Evolutionary conservation across 192 early-diverging fungal genomes (phyloP), one percentile per base, ranked within the genome.

Genomic region (Coemansia pectinata): DNA sequence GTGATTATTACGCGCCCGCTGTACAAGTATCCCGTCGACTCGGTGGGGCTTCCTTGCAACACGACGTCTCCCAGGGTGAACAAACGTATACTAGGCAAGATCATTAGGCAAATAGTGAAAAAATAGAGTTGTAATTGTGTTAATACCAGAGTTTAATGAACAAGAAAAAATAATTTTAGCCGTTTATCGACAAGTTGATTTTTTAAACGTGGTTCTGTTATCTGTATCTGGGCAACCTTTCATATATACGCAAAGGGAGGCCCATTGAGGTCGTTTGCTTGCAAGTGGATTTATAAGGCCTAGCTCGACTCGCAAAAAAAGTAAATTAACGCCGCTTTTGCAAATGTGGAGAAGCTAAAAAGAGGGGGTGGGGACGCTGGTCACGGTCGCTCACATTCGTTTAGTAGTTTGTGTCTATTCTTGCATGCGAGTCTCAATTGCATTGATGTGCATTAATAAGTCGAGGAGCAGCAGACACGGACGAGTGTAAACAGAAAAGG

Each of bases 1-100:
- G 68, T 81, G 31, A 81, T 71, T 29, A 81, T 72, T n/a, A 81
- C 79, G 31, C 74, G 71, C 4, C 79, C 79, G 39, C 67, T 72
- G 27, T 76, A 64, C 52, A 76, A 34, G 71, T 67, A 73, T 5
- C 74, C 79, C 10, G 71, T 67, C 58, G 73, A 75, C 55, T 81
- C 79, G 1, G 44, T 29, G 14, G 79, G 79, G 12, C 70, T 48
- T 4, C 79, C 79, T 41, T 81, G 74, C 53, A 81, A 39, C 29
- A 81, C 74, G 40, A 81, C 66, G 21, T 76, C 79, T 27, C 79
- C 71, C 42, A 73, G 58, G 34, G 79, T 72, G 59, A 81, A 81
- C 36, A 81, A 60, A 9, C 70, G 79, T 27, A 81, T 40, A 33
- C 74, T 70, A n/a, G 79, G 79, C 44, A 76, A 48, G 57, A 81